Percentiles rank a stretch among this genome's conserved stretches.
These are phyloP conservation scores for Agapanthus africanus DNA, from an alignment of 106 monocot genomes.

Conservation along the genomic window DNA sequence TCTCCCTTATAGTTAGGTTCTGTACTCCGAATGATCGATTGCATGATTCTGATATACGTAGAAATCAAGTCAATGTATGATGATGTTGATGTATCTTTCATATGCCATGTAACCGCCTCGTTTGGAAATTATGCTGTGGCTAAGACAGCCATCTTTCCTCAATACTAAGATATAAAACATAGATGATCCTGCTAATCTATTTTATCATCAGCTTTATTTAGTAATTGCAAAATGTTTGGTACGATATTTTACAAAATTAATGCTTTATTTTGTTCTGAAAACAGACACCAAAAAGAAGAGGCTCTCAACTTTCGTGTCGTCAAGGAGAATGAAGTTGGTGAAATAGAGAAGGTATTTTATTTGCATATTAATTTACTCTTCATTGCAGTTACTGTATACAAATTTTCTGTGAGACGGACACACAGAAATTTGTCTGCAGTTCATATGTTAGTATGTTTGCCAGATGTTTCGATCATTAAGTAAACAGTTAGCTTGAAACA, in stretches of 20 bases:
- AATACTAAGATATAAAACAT: too few relatives aligned
- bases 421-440: not conserved
- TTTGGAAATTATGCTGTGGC: too few relatives aligned
- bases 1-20: too few relatives aligned
- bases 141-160: too few relatives aligned
- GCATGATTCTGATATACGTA: too few relatives aligned
- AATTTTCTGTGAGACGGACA: not conserved
- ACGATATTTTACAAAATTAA: not conserved
- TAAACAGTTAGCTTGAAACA: not conserved
- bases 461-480: not conserved
- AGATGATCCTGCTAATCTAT: too few relatives aligned
- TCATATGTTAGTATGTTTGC: not conserved
- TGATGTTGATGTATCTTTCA: too few relatives aligned
- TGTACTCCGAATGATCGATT: too few relatives aligned
- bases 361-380: not conserved
- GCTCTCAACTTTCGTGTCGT: conserved; percentile 71
- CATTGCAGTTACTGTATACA: not conserved
- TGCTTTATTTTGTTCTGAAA: conserved; percentile 5
- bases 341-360: conserved; percentile 64
- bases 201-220: too few relatives aligned
- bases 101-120: too few relatives aligned
- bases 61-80: too few relatives aligned
- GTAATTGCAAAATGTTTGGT: too few relatives aligned
- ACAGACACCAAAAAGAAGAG: conserved; percentile 86
- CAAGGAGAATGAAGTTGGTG: conserved; percentile 81